phyloP scores from a whole-genome alignment of 1,139 yeast species.

The Protomyces arabidopsidicola region DNA sequence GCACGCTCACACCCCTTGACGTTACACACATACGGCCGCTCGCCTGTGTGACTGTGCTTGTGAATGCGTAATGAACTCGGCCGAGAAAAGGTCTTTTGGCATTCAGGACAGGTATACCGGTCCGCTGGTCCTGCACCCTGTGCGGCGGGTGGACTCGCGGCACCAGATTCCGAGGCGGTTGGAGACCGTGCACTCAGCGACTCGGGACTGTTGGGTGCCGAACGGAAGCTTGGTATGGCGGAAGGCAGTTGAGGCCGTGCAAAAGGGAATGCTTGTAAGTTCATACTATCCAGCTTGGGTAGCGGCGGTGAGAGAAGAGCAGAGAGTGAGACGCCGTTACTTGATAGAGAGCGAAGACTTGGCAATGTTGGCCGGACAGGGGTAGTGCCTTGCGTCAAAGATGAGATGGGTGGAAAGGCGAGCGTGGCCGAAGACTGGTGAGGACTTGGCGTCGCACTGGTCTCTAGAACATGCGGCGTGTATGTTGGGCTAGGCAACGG shows the following conservation, averaged over 20 bases:
- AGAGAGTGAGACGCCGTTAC: background rate
- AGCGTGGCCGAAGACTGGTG: background rate
- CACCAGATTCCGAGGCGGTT: background rate
- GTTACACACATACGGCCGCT: slow-evolving; percentile 68
- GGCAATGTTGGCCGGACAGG: background rate
- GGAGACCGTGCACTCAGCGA: background rate
- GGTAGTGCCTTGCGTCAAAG: background rate
- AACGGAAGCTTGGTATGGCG: background rate
- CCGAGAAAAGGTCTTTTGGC: slow-evolving; percentile 71
- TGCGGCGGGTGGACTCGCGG: background rate
- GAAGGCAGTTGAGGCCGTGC: background rate
- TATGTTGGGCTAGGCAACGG: background rate
- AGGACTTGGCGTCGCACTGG: background rate
- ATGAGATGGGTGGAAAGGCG: background rate
- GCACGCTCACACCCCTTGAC: slow-evolving; percentile 61
- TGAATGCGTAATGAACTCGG: slow-evolving; percentile 80
- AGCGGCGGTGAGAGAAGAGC: background rate
- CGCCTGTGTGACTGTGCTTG: slow-evolving; percentile 80
- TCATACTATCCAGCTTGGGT: background rate
- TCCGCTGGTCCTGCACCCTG: background rate
- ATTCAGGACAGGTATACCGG: slow-evolving; percentile 53
- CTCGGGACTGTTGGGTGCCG: background rate
- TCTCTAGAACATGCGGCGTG: background rate
- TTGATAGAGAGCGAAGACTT: background rate
- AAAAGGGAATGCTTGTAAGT: background rate